A percentile compares a stretch with the other conserved stretches of the same genome.
These are phyloP conservation scores for Talaromyces amestolkiae DNA, from an alignment of 2,329 filamentous ascomycete species.

Conservation along the genomic window DNA sequence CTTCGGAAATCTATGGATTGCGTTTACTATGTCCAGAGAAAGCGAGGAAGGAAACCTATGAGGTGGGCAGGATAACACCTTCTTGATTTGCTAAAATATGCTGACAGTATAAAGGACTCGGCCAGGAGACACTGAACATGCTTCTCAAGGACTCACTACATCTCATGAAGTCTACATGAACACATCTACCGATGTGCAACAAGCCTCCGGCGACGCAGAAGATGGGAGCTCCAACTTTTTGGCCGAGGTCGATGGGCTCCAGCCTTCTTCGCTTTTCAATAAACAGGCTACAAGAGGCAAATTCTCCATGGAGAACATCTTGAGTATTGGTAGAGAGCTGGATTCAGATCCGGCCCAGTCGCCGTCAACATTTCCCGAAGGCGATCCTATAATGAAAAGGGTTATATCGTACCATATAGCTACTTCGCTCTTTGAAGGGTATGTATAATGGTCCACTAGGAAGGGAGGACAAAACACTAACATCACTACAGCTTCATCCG, in stretches of 20 bases:
- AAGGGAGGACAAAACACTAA: background rate
- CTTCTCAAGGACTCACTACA: background rate
- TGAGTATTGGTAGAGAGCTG: background rate
- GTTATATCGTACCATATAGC: background rate
- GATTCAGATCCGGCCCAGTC: background rate
- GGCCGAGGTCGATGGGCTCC: background rate
- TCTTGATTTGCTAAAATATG: too few species aligned
- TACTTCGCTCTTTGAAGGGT: background rate
- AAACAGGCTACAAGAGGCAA: background rate
- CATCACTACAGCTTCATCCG: conserved; percentile 34
- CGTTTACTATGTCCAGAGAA: background rate
- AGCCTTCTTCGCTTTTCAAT: background rate
- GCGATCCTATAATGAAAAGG: background rate
- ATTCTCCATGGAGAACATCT: background rate
- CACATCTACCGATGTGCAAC: background rate
- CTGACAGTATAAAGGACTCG: background rate
- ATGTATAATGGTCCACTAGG: background rate
- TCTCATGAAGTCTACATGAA: background rate
- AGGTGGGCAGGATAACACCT: background rate
- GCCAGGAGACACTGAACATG: background rate
- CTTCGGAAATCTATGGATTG: conserved; percentile 9
- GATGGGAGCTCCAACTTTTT: background rate
- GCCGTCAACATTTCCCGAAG: background rate
- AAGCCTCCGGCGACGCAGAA: background rate
- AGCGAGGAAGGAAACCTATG: background rate